Evolutionary conservation across 1,139 yeast species (phyloP), one percentile per base, ranked within the genome.

Genomic region (Blastobotrys persicus): DNA sequence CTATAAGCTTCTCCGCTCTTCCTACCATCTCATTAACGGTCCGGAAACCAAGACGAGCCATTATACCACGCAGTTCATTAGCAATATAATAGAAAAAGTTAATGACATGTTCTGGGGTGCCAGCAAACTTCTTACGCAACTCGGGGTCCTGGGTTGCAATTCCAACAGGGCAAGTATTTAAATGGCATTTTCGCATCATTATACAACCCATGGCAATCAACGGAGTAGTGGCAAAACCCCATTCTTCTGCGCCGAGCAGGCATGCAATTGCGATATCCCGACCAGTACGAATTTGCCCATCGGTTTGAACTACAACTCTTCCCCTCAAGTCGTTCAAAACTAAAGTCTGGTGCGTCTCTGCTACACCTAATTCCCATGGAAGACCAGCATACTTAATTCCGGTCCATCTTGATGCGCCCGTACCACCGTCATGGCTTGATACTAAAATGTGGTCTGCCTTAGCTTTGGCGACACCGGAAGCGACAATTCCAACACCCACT

Each of bases 371-470:
- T 72, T 92, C 98, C 98, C 98, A 92, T 47, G 98, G 98, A 60
- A 92, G 78, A 71, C 98, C 98, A 48, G 98, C 97, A 67, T 89
- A 84, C 70, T 91, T 91, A 69, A 92, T 88, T 65, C 96, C 92
- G 28, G 98, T 91, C 88, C 95, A 88, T 70, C 95, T 83, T 51
- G 97, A 92, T 51, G 98, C 98, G 83, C 98, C 98, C 55, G 98
- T 92, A 77, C 98, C 98, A 80, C 98, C 98, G 70, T 91, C 98
- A 67, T 94, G 97, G 64, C 98, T 98, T 54, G 96, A 87, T 59
- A 92, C 88, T 66, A 91, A 78, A 62, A 92, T 86, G 68, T 91
- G 96, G 67, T 92, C 98, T 13, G 98, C 96, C 66, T 95, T 95
- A 26, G 98, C 98, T 73, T 92, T 92, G 55, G 98, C 98, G 34